phyloP scores from a whole-genome alignment of 2,329 filamentous ascomycete genomes.

The Fusarium liriodendri region DNA sequence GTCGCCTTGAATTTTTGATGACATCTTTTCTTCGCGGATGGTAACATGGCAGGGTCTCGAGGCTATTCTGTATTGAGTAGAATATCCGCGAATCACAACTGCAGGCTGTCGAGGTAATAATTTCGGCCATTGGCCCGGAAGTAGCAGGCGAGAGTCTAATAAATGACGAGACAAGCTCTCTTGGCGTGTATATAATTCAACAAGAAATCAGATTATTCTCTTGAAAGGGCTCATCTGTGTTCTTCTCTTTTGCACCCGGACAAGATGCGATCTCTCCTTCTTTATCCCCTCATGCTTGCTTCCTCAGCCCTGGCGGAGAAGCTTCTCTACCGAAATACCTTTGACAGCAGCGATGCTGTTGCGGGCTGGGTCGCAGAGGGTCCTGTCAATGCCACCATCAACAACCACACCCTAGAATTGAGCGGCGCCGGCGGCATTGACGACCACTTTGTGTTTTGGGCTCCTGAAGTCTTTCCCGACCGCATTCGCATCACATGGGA shows the following conservation, averaged over 20 bases:
- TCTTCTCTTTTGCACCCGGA: neutral
- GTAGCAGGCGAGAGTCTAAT: neutral
- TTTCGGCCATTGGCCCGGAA: constrained; percentile 8
- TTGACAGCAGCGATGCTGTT: constrained; percentile 26
- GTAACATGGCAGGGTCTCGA: neutral
- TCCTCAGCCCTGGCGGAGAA: constrained; percentile 18
- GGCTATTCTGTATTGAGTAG: constrained; percentile 13
- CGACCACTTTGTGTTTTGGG: constrained; percentile 39
- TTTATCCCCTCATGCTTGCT: constrained; percentile 9
- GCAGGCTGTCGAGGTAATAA: neutral
- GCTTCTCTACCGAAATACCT: constrained; percentile 38
- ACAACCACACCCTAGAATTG: constrained; percentile 38
- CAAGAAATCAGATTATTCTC: neutral
- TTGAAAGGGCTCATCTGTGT: neutral
- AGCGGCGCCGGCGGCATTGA: constrained; percentile 25
- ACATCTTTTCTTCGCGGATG: constrained; percentile 13
- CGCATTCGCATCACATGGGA: constrained; percentile 41
- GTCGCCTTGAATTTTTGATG: neutral
- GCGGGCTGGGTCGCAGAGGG: constrained; percentile 35
- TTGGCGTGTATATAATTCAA: neutral
- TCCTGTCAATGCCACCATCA: constrained; percentile 28
- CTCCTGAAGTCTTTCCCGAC: constrained; percentile 36
- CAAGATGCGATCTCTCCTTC: constrained; percentile 13
- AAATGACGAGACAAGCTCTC: neutral
- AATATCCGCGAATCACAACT: neutral